Conservation (phyloP, 2,329 filamentous ascomycete genomes). For the Fusarium mangiferae region DNA sequence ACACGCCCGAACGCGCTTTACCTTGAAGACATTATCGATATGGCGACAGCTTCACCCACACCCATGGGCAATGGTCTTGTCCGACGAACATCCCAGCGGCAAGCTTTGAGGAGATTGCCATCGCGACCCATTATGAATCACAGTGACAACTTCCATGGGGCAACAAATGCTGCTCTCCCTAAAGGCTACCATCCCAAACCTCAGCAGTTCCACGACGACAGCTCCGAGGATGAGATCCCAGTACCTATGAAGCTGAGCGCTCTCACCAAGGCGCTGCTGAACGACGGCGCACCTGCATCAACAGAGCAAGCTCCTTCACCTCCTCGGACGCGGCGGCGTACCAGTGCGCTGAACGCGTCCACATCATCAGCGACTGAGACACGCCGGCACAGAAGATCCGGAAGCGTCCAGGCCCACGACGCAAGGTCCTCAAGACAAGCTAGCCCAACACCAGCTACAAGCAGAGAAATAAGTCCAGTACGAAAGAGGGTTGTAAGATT, state of each 20-base stretch:
- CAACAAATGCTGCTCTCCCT: slow-evolving; percentile 42
- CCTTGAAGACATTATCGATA: slow-evolving; percentile 45
- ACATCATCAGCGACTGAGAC: slow-evolving; percentile 56
- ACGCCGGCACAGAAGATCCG: slow-evolving; percentile 58
- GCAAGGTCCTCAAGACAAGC: slow-evolving; percentile 52
- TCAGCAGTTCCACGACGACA: slow-evolving; percentile 73
- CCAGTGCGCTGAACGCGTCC: slow-evolving; percentile 59
- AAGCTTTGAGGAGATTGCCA: slow-evolving; percentile 62
- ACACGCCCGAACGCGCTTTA: slow-evolving; percentile 33
- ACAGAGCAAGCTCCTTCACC: slow-evolving; percentile 55
- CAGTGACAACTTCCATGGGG: slow-evolving; percentile 57
- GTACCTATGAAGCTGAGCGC: slow-evolving; percentile 94
- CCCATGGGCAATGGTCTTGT: slow-evolving; percentile 62
- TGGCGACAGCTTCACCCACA: slow-evolving; percentile 66
- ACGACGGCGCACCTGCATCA: slow-evolving; percentile 66
- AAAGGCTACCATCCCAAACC: slow-evolving; percentile 55
- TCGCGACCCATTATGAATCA: slow-evolving; percentile 59
- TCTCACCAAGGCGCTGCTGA: slow-evolving; percentile 85
- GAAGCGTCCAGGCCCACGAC: slow-evolving; percentile 56
- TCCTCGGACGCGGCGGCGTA: slow-evolving; percentile 59
- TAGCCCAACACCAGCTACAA: slow-evolving; percentile 55
- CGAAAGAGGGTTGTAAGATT: slow-evolving; percentile 68
- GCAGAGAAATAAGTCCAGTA: slow-evolving; percentile 62
- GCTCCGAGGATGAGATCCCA: slow-evolving; percentile 93
- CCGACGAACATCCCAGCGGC: slow-evolving; percentile 66